Evolutionary conservation across 345 rosid genomes (phyloP), one percentile per base, ranked within the genome.

Genomic region (Microcos paniculata): DNA sequence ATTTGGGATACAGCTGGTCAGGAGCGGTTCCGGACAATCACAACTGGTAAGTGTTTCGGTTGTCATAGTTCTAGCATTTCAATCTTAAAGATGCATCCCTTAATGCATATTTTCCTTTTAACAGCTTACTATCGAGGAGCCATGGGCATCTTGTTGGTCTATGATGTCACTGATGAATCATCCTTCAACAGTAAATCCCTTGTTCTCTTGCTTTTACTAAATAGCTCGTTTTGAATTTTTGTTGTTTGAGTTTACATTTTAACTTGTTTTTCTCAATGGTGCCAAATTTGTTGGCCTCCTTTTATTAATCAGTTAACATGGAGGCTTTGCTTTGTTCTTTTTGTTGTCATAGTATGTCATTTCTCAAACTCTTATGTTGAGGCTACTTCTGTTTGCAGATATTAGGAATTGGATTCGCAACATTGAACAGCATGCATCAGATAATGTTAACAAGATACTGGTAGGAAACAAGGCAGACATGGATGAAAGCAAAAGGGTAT

Each of bases 381-480:
- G 38, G 62, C 83, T 40, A 79, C 52, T 80, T 74, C 57, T 63
- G 30, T 70, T 81, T 86, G 80, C 96, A 96, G 99, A 96, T 80
- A 96, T 93, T 74, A 87, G 94, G 85, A 96, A 93, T 84, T 96
- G 99, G 99, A 96, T 96, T 82, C 97, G 98, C 83, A 96, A 96
- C 80, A 96, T 96, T 71, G 98, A 96, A 82, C 98, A 96, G 68
- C 99, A 96, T 74, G 99, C 99, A 72, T 96, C 99, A 16, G 98
- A 96, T 80, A 96, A 96, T 82, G 99, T 96, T 62, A 93, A 90
- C 88, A 96, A 96, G 89, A 91, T 93, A 75, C 79, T 96, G 87
- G 95, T 96, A 40, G 99, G 99, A 26, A 96, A 96, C 97, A 96
- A 96, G 77, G 99, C 99, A 52, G 99, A 96, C 81, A 96, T 96